These are phyloP conservation scores for Colletotrichum ledebouriae DNA, from an alignment of 2,329 filamentous ascomycete species.

Conservation along the genomic window DNA sequence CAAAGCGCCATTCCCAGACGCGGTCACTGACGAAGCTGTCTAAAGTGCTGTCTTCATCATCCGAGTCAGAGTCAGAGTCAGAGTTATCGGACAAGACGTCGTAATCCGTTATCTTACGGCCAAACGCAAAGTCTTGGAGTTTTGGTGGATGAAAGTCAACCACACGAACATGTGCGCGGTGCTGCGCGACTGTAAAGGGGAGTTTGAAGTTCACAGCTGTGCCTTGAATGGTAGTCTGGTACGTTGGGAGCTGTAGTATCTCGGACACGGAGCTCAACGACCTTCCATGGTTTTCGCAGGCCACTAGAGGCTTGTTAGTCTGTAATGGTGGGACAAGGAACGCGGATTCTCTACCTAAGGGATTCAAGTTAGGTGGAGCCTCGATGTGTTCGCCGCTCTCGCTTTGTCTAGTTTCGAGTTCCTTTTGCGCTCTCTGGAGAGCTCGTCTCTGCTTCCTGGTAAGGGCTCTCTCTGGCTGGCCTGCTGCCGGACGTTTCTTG, in stretches of 20 bases:
- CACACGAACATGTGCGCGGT: slow-evolving; percentile 79
- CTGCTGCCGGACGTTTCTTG: slow-evolving; percentile 43
- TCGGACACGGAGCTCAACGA: slow-evolving; percentile 53
- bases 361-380: slow-evolving; percentile 49
- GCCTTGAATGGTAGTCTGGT: slow-evolving; percentile 60
- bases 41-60: slow-evolving; percentile 47
- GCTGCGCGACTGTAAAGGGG: slow-evolving; percentile 82
- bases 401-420: slow-evolving; percentile 39
- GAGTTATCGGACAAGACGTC: slow-evolving; percentile 63
- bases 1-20: slow-evolving; percentile 88
- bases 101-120: slow-evolving; percentile 60
- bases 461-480: slow-evolving; percentile 29
- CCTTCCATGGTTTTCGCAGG: slow-evolving; percentile 59
- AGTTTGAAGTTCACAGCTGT: slow-evolving; percentile 57
- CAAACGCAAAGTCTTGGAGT: slow-evolving; percentile 78
- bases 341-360: slow-evolving; percentile 45
- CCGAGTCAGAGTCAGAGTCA: slow-evolving; percentile 46
- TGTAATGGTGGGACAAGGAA: background rate
- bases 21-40: slow-evolving; percentile 47
- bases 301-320: slow-evolving; percentile 52
- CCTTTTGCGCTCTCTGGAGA: slow-evolving; percentile 16
- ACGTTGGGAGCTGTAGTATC: slow-evolving; percentile 55
- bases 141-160: slow-evolving; percentile 82
- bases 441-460: slow-evolving; percentile 47
- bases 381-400: slow-evolving; percentile 48